Conservation (phyloP, 352 stramenopile genomes). For the Phytophthora idaei region DNA sequence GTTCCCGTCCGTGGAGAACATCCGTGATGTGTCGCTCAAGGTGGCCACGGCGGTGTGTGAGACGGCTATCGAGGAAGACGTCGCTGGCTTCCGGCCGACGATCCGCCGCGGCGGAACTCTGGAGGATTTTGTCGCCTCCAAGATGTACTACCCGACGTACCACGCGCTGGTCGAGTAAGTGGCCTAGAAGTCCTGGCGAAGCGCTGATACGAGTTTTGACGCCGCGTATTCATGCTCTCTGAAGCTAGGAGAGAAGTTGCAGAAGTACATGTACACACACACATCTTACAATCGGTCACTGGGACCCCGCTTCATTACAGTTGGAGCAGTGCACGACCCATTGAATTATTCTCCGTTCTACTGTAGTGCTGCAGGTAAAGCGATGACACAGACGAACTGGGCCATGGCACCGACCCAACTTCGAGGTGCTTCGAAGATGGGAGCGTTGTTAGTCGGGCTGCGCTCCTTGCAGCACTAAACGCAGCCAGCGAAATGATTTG, state of each 20-base stretch:
- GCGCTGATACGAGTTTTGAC: slow-evolving; percentile 19
- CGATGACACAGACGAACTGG: neutral
- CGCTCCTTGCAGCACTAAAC: slow-evolving; percentile 15
- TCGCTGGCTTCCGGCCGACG: slow-evolving; percentile 79
- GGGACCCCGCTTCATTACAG: slow-evolving; percentile 16
- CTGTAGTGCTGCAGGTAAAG: slow-evolving; percentile 20
- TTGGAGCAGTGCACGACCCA: slow-evolving; percentile 24
- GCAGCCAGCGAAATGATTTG: slow-evolving; percentile 26
- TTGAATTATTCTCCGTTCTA: slow-evolving; percentile 17
- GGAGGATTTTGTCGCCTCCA: slow-evolving; percentile 89
- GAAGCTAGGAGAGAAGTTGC: slow-evolving; percentile 26
- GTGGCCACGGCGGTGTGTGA: slow-evolving; percentile 93
- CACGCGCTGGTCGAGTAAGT: slow-evolving; percentile 90
- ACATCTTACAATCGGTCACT: slow-evolving; percentile 17
- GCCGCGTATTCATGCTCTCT: slow-evolving; percentile 16
- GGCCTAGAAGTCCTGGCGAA: neutral
- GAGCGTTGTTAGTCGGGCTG: neutral
- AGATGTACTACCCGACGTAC: slow-evolving; percentile 97
- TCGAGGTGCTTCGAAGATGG: slow-evolving; percentile 11
- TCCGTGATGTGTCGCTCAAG: slow-evolving; percentile 93
- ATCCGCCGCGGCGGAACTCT: slow-evolving; percentile 79
- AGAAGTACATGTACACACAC: slow-evolving; percentile 31
- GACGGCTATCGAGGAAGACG: slow-evolving; percentile 88
- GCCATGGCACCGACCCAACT: neutral
- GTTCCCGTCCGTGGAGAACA: slow-evolving; percentile 93